Base-by-base conservation (phyloP, 768 basidiomycete genomes). In the Russula ochroleuca region DNA sequence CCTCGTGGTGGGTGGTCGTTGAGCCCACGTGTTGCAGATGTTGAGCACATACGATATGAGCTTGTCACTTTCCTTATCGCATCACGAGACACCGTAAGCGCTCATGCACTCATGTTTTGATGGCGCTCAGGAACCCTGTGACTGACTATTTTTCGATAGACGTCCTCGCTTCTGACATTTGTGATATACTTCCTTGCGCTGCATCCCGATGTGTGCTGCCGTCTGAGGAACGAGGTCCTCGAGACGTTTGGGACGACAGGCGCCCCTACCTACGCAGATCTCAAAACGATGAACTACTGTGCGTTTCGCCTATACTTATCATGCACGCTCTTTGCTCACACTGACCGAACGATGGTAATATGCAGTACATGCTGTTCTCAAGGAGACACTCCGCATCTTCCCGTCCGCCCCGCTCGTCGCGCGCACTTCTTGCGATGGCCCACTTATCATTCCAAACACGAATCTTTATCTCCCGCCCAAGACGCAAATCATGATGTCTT, bases 191-290 rank as follows among this genome's bases (percentile, higher is more conserved):
- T 73, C 33, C 69, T 78, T 35, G 68, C 72, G 15, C 61, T 71
- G 55, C 65, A 76, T 58, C 75, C 75, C 1, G 68, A 69, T 1
- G 69, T 75, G 19, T 66, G 73, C 58, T 47, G 59, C 53, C 70
- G 72, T 11, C 69, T 78, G 8, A 70, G 75, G 11, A 69, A 69
- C 25, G 77, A 78, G 54, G 69, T 78, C 28, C 31, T 78, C 14
- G 66, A 68, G 8, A 69, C 65, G 41, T 71, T 76, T 13, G 74
- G 74, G 0, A 68, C 66, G 1, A 61, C 59, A 0, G 70, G 69
- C 13, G 57, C 69, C 23, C 77, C 77, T 0, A 73, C 70, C 14
- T 74, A 71, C 60, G 73, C 70, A 5, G 71, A 75, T 41, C 69
- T 78, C 48, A 68, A 73, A 47, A 69, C 70, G 35, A 74, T 77